A percentile compares a stretch with the other conserved stretches of the same genome.
Evolutionary conservation across 352 stramenopile species (phyloP).

Genomic region (Pythium graminicola): DNA sequence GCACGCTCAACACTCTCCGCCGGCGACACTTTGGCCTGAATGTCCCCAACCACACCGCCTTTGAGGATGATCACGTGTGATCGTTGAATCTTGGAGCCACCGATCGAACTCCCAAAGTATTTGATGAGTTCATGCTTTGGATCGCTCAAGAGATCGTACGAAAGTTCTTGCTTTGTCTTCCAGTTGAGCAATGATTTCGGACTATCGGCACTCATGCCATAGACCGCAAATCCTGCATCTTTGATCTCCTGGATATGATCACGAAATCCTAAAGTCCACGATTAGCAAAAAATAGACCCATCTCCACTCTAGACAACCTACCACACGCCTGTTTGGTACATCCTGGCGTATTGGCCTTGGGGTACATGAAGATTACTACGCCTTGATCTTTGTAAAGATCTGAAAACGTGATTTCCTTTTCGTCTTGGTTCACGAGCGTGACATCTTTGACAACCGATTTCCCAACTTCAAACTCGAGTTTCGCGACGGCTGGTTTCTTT

Average conservation of each 20-base stretch:
- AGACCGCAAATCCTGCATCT: slow-evolving; percentile 72
- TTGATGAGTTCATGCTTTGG: slow-evolving; percentile 75
- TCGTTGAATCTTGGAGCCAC: slow-evolving; percentile 70
- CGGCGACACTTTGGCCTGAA: slow-evolving; percentile 72
- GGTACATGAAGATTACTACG: slow-evolving; percentile 88
- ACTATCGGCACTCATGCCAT: slow-evolving; percentile 69
- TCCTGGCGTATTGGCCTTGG: slow-evolving; percentile 75
- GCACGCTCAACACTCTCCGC: slow-evolving; percentile 65
- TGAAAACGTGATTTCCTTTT: slow-evolving; percentile 42
- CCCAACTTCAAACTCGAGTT: slow-evolving; percentile 31
- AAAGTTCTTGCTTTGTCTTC: slow-evolving; percentile 72
- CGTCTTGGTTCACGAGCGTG: slow-evolving; percentile 70
- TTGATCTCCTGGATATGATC: slow-evolving; percentile 80
- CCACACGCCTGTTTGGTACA: slow-evolving; percentile 86
- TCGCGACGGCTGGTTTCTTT: slow-evolving; percentile 39
- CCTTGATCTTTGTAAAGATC: slow-evolving; percentile 71
- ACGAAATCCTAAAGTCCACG: slow-evolving; percentile 53
- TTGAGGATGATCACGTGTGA: slow-evolving; percentile 82
- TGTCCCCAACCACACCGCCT: slow-evolving; percentile 69
- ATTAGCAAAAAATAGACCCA: slow-evolving; percentile 1
- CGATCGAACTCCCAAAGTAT: slow-evolving; percentile 82
- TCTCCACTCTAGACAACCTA: slow-evolving; percentile 10
- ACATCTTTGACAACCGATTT: slow-evolving; percentile 50
- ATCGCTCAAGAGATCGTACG: slow-evolving; percentile 80
- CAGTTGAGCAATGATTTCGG: slow-evolving; percentile 68